These are phyloP conservation scores for Alloteropsis semialata DNA, from an alignment of 176 grass and related monocot species.

Conservation along the genomic window DNA sequence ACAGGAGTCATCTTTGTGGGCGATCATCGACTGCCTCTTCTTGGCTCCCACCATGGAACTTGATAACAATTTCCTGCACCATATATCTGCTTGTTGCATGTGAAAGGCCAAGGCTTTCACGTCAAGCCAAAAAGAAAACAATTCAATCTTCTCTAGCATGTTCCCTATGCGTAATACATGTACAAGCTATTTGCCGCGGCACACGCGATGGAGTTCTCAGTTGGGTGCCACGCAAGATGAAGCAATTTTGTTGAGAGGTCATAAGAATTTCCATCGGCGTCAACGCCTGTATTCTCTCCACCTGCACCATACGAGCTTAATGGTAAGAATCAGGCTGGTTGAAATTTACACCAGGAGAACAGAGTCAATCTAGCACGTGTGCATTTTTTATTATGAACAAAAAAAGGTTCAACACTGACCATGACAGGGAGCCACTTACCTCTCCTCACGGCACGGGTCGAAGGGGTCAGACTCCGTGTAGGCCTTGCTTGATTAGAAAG, in stretches of 20 bases:
- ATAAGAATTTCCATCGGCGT: slow-evolving; percentile 61
- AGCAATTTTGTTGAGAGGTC: slow-evolving; percentile 80
- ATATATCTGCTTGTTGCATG: slow-evolving; percentile 29
- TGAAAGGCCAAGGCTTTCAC: slow-evolving; percentile 28
- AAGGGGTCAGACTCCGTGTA: slow-evolving; percentile 57
- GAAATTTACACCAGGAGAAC: not conserved
- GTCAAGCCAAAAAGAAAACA: slow-evolving; percentile 23
- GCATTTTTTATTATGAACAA: not conserved
- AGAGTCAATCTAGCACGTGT: not conserved
- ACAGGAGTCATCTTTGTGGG: not conserved
- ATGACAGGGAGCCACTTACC: slow-evolving; percentile 32
- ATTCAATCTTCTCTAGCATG: slow-evolving; percentile 23
- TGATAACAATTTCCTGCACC: slow-evolving; percentile 18
- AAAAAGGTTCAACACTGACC: not conserved
- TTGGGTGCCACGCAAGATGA: slow-evolving; percentile 90
- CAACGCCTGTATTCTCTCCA: slow-evolving; percentile 51
- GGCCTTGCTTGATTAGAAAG: slow-evolving; percentile 62
- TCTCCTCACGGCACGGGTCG: slow-evolving; percentile 72
- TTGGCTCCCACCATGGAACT: slow-evolving; percentile 28
- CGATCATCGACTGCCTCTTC: slow-evolving; percentile 17
- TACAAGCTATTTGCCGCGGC: slow-evolving; percentile 91
- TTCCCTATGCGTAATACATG: slow-evolving; percentile 88
- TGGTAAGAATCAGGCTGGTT: not conserved
- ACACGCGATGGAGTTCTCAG: slow-evolving; percentile 92
- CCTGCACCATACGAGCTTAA: slow-evolving; percentile 44